Conservation (phyloP, 2,329 filamentous ascomycete species). For the Talaromyces sp. region DNA sequence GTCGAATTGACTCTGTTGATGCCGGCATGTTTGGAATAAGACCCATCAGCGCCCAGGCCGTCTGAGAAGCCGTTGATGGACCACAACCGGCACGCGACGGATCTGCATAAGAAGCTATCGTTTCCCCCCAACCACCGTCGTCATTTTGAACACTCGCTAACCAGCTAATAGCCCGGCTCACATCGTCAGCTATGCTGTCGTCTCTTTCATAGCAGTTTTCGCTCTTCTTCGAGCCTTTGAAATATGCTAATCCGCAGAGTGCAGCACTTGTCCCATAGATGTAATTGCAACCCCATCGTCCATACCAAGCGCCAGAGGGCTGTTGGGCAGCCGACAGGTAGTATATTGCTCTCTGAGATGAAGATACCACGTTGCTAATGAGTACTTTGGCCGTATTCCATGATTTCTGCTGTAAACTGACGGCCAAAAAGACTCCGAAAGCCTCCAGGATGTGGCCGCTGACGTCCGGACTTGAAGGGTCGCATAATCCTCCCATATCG, state of each 20-base stretch:
- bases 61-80: slow-evolving; percentile 30
- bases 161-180: slow-evolving; percentile 17
- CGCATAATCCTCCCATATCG: slow-evolving; percentile 35
- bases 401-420: not conserved
- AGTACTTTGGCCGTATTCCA: not conserved
- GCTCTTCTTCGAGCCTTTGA: slow-evolving; percentile 6
- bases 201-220: not conserved
- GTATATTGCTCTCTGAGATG: not conserved
- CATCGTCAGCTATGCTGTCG: slow-evolving; percentile 24
- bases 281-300: slow-evolving; percentile 36
- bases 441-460: slow-evolving; percentile 32
- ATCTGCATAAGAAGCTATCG: not conserved
- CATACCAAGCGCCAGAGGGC: slow-evolving; percentile 25
- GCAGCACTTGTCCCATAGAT: slow-evolving; percentile 33
- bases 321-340: not conserved
- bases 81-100: slow-evolving; percentile 13
- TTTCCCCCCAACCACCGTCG: not conserved
- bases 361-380: not conserved
- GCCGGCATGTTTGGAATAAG: slow-evolving; percentile 23
- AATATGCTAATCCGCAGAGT: slow-evolving; percentile 29
- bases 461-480: slow-evolving; percentile 34
- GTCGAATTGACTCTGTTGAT: not conserved
- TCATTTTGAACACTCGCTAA: not conserved
- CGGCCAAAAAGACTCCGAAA: slow-evolving; percentile 27
- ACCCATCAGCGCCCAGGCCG: slow-evolving; percentile 33